Evolutionary conservation across 805 yeast species (phyloP), one percentile per base, ranked within the genome.

Genomic region (Schwanniomyces polymorphus): DNA sequence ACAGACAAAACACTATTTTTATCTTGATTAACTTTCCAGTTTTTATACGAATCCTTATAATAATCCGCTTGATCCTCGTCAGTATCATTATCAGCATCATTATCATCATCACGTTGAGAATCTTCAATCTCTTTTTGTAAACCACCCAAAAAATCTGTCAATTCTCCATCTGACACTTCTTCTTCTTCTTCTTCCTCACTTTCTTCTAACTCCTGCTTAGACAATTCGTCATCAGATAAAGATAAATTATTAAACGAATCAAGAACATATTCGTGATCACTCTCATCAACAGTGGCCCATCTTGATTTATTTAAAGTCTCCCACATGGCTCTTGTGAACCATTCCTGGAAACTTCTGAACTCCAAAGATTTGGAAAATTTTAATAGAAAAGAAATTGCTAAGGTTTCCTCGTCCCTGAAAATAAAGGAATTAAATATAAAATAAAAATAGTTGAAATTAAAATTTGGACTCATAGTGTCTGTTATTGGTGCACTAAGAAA

Each of bases 1-100:
- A 89, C 84, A 1, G 87, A 84, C 58, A 91, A 72, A 18, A 81
- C 83, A 43, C 81, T 76, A 61, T 90, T 90, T 42, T 71, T 70
- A 12, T 75, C 78, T 45, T 67, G 56, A 29, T 59, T 62, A 40
- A 50, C 42, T 33, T 50, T 53, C 50, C 53, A 48, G 31, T 42
- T 46, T 42, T 27, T 52, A 26, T 67, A 56, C 4, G 21, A 14
- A 12, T 58, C 57, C 26, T 54, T 53, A 11, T 61, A 61, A 29
- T 70, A 74, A 9, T 65, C 72, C 4, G 26, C 78, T 10, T 62
- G 63, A 11, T 64, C 70, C 44, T 61, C 68, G 6, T 56, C 66
- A 10, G 56, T 55, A 17, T 51, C 55, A 26, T 49, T 51, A 16
- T 31, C 35, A 9, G 31, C 38, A 37, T 56, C 49, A 18, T 56